A percentile compares a stretch with the other conserved stretches of the same genome.
These are phyloP conservation scores for Liquidambar formosana DNA, from an alignment of 164 flowering plant genomes.

Conservation along the genomic window DNA sequence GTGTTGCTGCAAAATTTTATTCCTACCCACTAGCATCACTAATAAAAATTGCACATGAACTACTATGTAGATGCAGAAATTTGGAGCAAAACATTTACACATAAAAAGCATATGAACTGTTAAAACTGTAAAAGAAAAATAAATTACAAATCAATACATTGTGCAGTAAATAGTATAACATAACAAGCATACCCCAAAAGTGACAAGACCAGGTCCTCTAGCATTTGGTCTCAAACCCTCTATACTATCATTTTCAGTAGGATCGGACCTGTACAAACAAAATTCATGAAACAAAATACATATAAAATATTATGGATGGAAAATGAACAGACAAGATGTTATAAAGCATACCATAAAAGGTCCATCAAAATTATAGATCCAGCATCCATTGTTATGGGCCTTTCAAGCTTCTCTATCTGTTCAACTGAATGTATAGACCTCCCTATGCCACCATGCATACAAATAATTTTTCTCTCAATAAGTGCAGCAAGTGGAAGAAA, in stretches of 20 bases:
- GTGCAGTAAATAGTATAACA: not conserved
- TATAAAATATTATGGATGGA: not conserved
- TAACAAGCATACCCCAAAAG: constrained; percentile 82
- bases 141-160: not conserved
- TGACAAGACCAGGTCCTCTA: constrained; percentile 95
- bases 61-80: not conserved
- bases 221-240: constrained; percentile 99
- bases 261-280: constrained; percentile 81
- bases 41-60: not conserved
- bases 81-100: not conserved
- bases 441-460: constrained; percentile 99
- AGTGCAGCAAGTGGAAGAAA: constrained; percentile 94
- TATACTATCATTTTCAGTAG: constrained; percentile 95
- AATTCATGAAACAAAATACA: constrained; percentile 1
- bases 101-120: not conserved
- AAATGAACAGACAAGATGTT: not conserved
- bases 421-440: constrained; percentile 91
- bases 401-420: constrained; percentile 96
- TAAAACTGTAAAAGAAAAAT: not conserved
- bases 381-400: constrained; percentile 99
- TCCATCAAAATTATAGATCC: constrained; percentile 95
- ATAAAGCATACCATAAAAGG: constrained; percentile 65
- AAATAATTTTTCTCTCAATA: constrained; percentile 93
- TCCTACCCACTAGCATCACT: not conserved
- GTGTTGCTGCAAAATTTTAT: not conserved